Evolutionary conservation across 768 basidiomycete species (phyloP), one percentile per base, ranked within the genome.

Genomic region (Trametes gibbosa): DNA sequence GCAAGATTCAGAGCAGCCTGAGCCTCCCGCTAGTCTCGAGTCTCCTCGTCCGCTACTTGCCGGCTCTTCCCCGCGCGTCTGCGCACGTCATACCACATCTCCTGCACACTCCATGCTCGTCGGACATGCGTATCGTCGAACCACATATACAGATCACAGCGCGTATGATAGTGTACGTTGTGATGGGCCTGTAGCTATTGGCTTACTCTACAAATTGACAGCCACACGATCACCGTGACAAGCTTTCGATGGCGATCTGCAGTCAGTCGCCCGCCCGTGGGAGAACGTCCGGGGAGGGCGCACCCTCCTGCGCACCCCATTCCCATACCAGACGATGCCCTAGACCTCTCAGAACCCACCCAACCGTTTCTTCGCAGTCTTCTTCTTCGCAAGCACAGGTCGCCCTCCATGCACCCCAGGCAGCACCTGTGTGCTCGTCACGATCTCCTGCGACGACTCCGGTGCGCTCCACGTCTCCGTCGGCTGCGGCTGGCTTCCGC

Each of bases 321-420:
- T 39, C 6, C 37, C 37, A 39, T 23, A 37, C 42, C 32, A 37
- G 41, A 23, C 27, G 34, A 54, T 19, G 43, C 42, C 43, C 40
- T 42, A n/a, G 40, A 32, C 52, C 41, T 12, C 41, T 81, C 71
- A 92, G 69, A 93, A 92, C 8, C 91, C 91, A 10, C 87, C 89
- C 41, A 90, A 43, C 23, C 90, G 77, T 72, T 87, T 92, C 76
- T 86, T 90, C 21, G 62, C 69, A 25, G 71, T 56, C 68, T 84
- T 87, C 74, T 85, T 86, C 73, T 81, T 89, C 5, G 62, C 67
- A 14, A 65, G 64, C 16, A 59, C 58, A 24, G 78, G 79, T 40
- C 87, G 79, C 23, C 87, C 88, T 34, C 90, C 90, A 72, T 84
- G 84, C 0, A 78, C 81, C 2, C 91, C 90, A 4, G 90, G 82